Evolutionary conservation across 2,329 filamentous ascomycete genomes (phyloP).

Genomic region (Nemania bipapillata): DNA sequence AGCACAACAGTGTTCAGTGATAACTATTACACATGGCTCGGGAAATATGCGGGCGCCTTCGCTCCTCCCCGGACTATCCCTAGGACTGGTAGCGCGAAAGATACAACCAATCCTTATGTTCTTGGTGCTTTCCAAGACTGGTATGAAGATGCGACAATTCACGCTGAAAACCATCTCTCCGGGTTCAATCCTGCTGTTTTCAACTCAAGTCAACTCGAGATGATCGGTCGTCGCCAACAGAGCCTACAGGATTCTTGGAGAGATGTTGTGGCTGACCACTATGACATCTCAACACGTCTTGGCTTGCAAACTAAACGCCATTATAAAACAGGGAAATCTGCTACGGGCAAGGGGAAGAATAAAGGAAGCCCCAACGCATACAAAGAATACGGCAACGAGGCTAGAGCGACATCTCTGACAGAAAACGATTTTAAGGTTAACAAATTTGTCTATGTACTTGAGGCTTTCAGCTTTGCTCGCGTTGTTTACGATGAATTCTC

Average conservation of each 20-base stretch:
- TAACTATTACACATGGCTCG: conserved; percentile 39
- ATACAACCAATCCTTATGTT: conserved; percentile 25
- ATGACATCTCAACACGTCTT: conserved; percentile 30
- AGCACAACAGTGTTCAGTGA: conserved; percentile 47
- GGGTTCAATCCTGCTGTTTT: conserved; percentile 28
- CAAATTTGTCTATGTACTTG: conserved; percentile 45
- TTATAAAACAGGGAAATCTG: conserved; percentile 11
- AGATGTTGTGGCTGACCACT: conserved; percentile 27
- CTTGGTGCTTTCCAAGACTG: conserved; percentile 43
- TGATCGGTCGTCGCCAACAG: conserved; percentile 17
- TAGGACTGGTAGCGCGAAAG: conserved; percentile 1
- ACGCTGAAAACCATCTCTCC: conserved; percentile 32
- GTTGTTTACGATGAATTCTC: conserved; percentile 60
- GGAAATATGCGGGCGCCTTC: conserved; percentile 36
- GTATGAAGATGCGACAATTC: conserved; percentile 38
- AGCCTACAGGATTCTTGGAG: conserved; percentile 18
- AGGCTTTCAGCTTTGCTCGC: conserved; percentile 54
- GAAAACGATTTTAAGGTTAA: conserved; percentile 30
- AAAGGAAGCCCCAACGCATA: not conserved
- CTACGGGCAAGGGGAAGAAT: conserved; percentile 8
- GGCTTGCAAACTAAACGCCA: conserved; percentile 14
- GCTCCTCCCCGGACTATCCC: conserved; percentile 28
- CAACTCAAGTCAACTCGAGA: conserved; percentile 13
- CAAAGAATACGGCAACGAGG: conserved; percentile 15
- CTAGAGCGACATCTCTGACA: not conserved